Conservation (phyloP, 164 flowering plant species). For the Berberis thunbergii region DNA sequence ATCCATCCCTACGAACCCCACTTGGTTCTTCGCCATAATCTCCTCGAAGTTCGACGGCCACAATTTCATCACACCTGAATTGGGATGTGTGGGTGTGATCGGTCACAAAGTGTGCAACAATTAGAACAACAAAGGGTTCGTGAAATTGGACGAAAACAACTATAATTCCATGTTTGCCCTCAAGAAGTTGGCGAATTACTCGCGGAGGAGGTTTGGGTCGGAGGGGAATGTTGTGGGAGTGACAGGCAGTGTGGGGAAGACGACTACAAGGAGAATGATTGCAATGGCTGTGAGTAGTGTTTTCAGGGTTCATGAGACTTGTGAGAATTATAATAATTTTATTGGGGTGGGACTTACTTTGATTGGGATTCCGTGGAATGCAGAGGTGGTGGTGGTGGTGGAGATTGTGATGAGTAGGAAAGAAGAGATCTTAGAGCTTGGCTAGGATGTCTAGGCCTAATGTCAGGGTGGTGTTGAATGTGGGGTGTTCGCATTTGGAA, state of each 20-base stretch:
- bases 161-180: slow-evolving; percentile 16
- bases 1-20: background rate
- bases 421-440: slow-evolving; percentile 31
- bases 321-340: slow-evolving; percentile 21
- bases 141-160: slow-evolving; percentile 12
- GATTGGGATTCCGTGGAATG: slow-evolving; percentile 19
- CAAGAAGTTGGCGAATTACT: slow-evolving; percentile 21
- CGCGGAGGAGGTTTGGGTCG: slow-evolving; percentile 24
- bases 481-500: no score
- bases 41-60: slow-evolving; percentile 27
- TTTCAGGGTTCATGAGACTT: slow-evolving; percentile 21
- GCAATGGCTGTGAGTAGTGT: slow-evolving; percentile 25
- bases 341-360: slow-evolving; percentile 28
- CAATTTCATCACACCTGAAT: slow-evolving; percentile 18
- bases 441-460: slow-evolving; percentile 23
- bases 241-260: slow-evolving; percentile 31
- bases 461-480: slow-evolving; percentile 27
- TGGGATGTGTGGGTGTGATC: slow-evolving; percentile 28
- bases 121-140: slow-evolving; percentile 28
- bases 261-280: slow-evolving; percentile 28
- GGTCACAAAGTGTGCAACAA: slow-evolving; percentile 21
- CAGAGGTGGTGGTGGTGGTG: slow-evolving; percentile 14
- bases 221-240: slow-evolving; percentile 17
- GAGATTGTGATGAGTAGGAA: slow-evolving; percentile 30
- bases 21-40: slow-evolving; percentile 26